Evolutionary conservation across 306 rosid genomes (phyloP).

Genomic region (Cucurbita maxima): DNA sequence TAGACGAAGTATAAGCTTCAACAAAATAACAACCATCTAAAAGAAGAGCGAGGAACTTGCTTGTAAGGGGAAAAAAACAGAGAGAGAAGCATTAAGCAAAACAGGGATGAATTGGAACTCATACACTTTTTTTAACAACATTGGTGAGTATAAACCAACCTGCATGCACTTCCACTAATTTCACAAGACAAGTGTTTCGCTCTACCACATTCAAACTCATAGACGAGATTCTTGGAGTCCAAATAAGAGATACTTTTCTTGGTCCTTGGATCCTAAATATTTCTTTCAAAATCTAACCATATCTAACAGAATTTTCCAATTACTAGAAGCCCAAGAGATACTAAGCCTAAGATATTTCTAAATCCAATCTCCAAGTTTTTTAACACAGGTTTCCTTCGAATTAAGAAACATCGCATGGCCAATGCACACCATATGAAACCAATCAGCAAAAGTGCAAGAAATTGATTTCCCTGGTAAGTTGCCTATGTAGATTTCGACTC

Average conservation of each 20-base stretch:
- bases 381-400: neutral
- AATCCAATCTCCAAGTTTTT: too few relatives aligned
- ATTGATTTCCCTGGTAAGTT: neutral
- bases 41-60: neutral
- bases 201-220: too few relatives aligned
- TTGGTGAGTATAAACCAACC: too few relatives aligned
- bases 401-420: neutral
- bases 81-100: neutral
- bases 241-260: too few relatives aligned
- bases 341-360: neutral
- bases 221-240: too few relatives aligned
- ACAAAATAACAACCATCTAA: neutral
- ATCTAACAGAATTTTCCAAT: too few relatives aligned
- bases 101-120: neutral
- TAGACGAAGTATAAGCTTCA: neutral
- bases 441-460: neutral
- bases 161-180: too few relatives aligned
- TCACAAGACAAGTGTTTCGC: too few relatives aligned
- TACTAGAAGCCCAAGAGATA: neutral
- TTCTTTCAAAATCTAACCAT: neutral
- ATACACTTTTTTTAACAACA: neutral
- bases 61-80: neutral
- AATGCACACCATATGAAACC: neutral
- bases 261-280: too few relatives aligned
- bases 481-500: neutral